Base-by-base conservation (phyloP, 1,284 basidiomycete species). In the Phellopilus nigrolimitatus region DNA sequence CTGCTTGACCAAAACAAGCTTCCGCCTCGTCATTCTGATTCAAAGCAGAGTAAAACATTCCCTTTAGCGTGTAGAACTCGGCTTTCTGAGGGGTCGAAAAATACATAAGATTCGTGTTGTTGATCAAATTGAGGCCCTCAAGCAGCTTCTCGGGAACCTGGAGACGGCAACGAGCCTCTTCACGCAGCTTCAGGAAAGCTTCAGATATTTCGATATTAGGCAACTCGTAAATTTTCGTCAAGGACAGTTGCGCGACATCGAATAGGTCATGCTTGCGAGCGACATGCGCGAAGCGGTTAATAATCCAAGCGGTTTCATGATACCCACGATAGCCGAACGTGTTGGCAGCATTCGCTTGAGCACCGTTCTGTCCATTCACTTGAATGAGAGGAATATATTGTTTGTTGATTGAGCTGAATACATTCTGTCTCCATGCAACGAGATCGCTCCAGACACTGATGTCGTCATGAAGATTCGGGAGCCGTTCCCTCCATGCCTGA, bases 171-270 rank as follows among this genome's bases (percentile, higher is more conserved):
- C 95, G 87, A n/a, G 97, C 97, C 70, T 99, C 97, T 68, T 99
- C 97, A 47, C 97, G 87, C 30, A 99, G 80, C 71, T 99, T 99
- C 55, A 99, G 76, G 78, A 99, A 99, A 1, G 97, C 97, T 67
- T 99, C 97, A 2, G 97, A 97, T 60, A 99, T 99, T 71, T 99
- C 97, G 70, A 99, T 99, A 69, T 99, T 99, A 19, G 97, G 97
- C 31, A 99, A 72, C 0, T 93, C 97, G 71, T 99, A 99, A 63
- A 99, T 99, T 73, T 94, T 97, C 65, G 91, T 97, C 60, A 99
- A 76, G 1, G 91, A 90, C 12, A 80, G 91, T 70, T 94, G 94
- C 72, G 97, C 99, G 47, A 97, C 95, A 48, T 99, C 95, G 47
- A 95, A 79, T 8, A 99, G 78, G 57, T 95, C 91, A 64, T 99